Percentiles rank a stretch among this genome's conserved stretches.
phyloP scores from a whole-genome alignment of 345 rosid species.

The Linum tenue region DNA sequence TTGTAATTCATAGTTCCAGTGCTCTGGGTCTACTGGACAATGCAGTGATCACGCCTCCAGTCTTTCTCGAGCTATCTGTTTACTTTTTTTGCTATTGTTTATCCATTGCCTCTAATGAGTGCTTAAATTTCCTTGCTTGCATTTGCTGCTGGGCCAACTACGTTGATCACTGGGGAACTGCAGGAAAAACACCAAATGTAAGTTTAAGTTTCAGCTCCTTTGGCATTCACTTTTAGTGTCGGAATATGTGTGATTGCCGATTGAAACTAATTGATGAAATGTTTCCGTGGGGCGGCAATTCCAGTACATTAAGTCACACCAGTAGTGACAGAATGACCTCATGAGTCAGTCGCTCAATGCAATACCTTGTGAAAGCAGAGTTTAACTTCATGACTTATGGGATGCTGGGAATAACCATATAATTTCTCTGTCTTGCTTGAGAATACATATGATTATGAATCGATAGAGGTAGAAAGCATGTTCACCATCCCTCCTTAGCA shows the following conservation, averaged over 20 bases:
- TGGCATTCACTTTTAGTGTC: not conserved
- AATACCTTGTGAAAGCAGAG: not conserved
- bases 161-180: constrained; percentile 15
- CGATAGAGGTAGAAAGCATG: no score
- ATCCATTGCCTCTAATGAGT: not conserved
- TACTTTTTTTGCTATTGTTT: no score
- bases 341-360: not conserved
- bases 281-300: no score
- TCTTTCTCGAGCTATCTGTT: no score
- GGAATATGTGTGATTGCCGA: not conserved
- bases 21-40: no score
- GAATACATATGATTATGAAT: no score
- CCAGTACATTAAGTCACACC: no score
- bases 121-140: constrained; percentile 8
- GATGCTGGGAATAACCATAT: not conserved
- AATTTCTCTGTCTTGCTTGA: no score
- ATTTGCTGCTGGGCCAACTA: constrained; percentile 7
- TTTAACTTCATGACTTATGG: not conserved
- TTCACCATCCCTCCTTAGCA: no score
- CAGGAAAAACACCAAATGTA: constrained; percentile 68
- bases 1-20: no score
- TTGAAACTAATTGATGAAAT: not conserved
- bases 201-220: constrained; percentile 22
- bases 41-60: no score
- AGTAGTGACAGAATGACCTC: no score